These are phyloP conservation scores for Diaporthe vaccinii DNA, from an alignment of 2,329 filamentous ascomycete genomes.

Conservation along the genomic window DNA sequence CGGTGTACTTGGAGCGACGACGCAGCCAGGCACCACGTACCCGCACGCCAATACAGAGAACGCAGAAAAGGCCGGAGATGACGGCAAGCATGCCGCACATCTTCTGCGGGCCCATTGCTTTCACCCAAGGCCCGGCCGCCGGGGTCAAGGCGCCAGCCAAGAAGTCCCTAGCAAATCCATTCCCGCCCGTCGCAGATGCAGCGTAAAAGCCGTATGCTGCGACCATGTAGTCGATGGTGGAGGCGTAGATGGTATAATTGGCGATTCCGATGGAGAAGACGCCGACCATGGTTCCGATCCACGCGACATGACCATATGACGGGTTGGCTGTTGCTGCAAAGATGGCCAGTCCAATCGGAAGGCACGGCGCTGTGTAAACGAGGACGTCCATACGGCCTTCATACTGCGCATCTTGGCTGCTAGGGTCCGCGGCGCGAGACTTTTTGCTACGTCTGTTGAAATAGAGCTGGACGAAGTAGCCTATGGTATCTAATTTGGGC, in stretches of 20 bases:
- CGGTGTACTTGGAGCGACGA: slow-evolving; percentile 29
- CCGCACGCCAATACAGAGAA: not conserved
- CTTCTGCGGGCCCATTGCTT: slow-evolving; percentile 15
- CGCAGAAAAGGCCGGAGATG: not conserved
- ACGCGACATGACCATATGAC: not conserved
- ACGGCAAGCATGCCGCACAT: slow-evolving; percentile 22
- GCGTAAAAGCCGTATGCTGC: slow-evolving; percentile 74
- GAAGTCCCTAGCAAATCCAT: slow-evolving; percentile 76
- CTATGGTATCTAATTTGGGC: not conserved
- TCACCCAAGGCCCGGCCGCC: slow-evolving; percentile 7
- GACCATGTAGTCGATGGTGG: slow-evolving; percentile 77
- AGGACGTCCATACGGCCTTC: slow-evolving; percentile 20
- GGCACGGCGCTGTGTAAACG: slow-evolving; percentile 13
- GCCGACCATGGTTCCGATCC: slow-evolving; percentile 7
- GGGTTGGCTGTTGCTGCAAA: slow-evolving; percentile 7
- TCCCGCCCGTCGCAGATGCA: slow-evolving; percentile 55
- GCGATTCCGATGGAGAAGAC: slow-evolving; percentile 69
- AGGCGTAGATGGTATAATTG: slow-evolving; percentile 75
- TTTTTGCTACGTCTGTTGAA: not conserved
- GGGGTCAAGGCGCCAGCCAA: slow-evolving; percentile 61
- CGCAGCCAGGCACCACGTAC: slow-evolving; percentile 4
- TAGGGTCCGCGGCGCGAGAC: not conserved
- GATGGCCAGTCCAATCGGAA: not conserved
- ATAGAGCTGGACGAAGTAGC: not conserved
- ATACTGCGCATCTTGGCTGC: slow-evolving; percentile 22